A percentile compares a stretch with the other conserved stretches of the same genome.
Evolutionary conservation across 352 stramenopile genomes (phyloP).

Genomic region (Aphanomyces invadans): DNA sequence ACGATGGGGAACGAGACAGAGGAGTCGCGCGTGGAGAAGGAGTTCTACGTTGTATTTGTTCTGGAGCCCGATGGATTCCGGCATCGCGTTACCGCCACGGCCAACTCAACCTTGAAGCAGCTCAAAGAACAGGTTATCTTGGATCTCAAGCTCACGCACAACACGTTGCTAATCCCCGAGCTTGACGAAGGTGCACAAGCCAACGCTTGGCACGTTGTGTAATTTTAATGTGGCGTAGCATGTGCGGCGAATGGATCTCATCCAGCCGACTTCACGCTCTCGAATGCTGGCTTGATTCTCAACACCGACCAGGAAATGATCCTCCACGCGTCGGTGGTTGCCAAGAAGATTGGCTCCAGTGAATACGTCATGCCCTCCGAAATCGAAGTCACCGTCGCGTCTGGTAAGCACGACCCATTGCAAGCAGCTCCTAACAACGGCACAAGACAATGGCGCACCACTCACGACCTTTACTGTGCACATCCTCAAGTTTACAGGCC

Average conservation of each 20-base stretch:
- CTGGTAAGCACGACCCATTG: background rate
- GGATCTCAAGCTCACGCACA: constrained; percentile 48
- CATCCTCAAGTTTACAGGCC: constrained; percentile 62
- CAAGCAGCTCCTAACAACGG: constrained; percentile 29
- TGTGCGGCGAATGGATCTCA: constrained; percentile 24
- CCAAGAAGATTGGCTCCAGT: constrained; percentile 33
- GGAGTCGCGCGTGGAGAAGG: constrained; percentile 20
- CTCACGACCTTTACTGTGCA: constrained; percentile 50
- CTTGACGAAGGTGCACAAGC: constrained; percentile 29
- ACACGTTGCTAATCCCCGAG: constrained; percentile 55
- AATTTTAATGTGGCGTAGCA: no score
- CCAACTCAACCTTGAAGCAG: constrained; percentile 39
- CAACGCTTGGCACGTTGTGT: no score
- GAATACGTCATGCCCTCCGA: constrained; percentile 80
- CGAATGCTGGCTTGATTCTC: constrained; percentile 19
- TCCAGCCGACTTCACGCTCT: constrained; percentile 19
- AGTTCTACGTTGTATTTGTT: constrained; percentile 59
- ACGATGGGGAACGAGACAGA: constrained; percentile 20
- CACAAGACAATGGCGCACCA: constrained; percentile 36
- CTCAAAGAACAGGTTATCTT: constrained; percentile 49
- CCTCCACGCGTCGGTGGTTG: constrained; percentile 43
- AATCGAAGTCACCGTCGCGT: constrained; percentile 67
- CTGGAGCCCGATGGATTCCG: constrained; percentile 69
- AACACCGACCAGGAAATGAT: constrained; percentile 33
- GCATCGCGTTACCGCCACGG: constrained; percentile 52